phyloP scores from a whole-genome alignment of 2,329 filamentous ascomycete species.

The Colletotrichum falcatum region DNA sequence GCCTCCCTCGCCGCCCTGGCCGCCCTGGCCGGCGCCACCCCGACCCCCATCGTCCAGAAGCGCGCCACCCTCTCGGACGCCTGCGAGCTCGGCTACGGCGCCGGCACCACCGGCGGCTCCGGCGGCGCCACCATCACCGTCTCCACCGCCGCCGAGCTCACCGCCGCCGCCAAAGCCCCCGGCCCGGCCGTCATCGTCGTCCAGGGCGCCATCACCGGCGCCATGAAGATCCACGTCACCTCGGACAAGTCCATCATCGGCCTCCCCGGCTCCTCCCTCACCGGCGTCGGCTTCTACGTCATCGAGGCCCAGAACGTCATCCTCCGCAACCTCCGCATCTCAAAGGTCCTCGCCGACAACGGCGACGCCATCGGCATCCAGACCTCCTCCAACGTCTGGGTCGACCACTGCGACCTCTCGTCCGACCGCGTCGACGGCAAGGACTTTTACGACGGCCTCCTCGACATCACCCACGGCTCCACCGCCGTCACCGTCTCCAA shows the following conservation, averaged over 20 bases:
- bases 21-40: slow-evolving; percentile 47
- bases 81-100: slow-evolving; percentile 52
- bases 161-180: slow-evolving; percentile 59
- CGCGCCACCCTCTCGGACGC: slow-evolving; percentile 52
- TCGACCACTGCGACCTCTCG: slow-evolving; percentile 76
- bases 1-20: slow-evolving; percentile 46
- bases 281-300: slow-evolving; percentile 64
- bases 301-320: slow-evolving; percentile 69
- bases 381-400: slow-evolving; percentile 69
- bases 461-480: slow-evolving; percentile 72
- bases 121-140: slow-evolving; percentile 65
- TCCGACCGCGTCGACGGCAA: slow-evolving; percentile 71
- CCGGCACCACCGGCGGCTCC: slow-evolving; percentile 63
- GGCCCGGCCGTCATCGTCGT: slow-evolving; percentile 57
- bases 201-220: slow-evolving; percentile 55
- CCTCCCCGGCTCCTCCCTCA: slow-evolving; percentile 52
- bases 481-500: slow-evolving; percentile 69
- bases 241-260: slow-evolving; percentile 62
- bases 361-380: slow-evolving; percentile 73
- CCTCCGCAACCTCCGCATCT: slow-evolving; percentile 70
- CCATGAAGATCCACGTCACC: slow-evolving; percentile 54
- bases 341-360: slow-evolving; percentile 65
- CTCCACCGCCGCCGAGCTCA: slow-evolving; percentile 60
- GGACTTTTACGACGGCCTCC: slow-evolving; percentile 77
- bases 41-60: slow-evolving; percentile 50